Conservation (phyloP, 371 early-diverging fungal species). For the Saksenaea oblongispora region DNA sequence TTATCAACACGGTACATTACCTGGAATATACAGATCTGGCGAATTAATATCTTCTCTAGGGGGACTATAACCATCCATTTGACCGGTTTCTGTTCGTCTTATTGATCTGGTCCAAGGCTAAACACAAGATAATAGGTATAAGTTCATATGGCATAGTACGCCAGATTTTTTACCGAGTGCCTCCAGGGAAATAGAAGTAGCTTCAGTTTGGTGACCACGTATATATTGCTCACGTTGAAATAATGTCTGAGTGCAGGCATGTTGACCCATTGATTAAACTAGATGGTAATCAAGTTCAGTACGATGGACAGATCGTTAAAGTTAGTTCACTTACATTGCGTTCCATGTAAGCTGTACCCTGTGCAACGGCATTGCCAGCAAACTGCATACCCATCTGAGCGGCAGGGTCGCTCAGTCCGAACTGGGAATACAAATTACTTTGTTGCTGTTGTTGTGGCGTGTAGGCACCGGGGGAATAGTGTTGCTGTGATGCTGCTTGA, state of each 20-base stretch:
- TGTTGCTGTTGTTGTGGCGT: conserved; percentile 35
- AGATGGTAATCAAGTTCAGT: background rate
- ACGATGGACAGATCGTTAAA: background rate
- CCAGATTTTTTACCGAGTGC: conserved; percentile 76
- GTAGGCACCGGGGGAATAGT: conserved; percentile 41
- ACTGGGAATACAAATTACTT: conserved; percentile 50
- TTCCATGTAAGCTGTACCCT: conserved; percentile 90
- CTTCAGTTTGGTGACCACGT: conserved; percentile 87
- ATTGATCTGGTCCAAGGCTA: conserved; percentile 83
- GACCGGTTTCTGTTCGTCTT: conserved; percentile 82
- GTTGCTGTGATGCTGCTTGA: conserved; percentile 37
- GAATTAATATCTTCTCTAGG: conserved; percentile 93
- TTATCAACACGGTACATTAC: conserved; percentile 24
- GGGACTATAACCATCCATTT: conserved; percentile 83
- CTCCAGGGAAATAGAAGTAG: conserved; percentile 95
- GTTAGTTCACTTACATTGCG: conserved; percentile 73
- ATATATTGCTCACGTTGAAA: conserved; percentile 95
- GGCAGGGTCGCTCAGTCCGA: conserved; percentile 73
- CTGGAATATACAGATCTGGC: conserved; percentile 98
- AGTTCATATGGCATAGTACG: conserved; percentile 70
- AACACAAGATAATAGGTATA: background rate
- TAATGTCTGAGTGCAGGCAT: conserved; percentile 88
- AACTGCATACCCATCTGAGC: conserved; percentile 97
- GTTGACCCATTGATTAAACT: conserved; percentile 87
- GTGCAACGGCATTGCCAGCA: conserved; percentile 86